These are phyloP conservation scores for Colletotrichum agaves DNA, from an alignment of 2,329 filamentous ascomycete genomes.

Conservation along the genomic window DNA sequence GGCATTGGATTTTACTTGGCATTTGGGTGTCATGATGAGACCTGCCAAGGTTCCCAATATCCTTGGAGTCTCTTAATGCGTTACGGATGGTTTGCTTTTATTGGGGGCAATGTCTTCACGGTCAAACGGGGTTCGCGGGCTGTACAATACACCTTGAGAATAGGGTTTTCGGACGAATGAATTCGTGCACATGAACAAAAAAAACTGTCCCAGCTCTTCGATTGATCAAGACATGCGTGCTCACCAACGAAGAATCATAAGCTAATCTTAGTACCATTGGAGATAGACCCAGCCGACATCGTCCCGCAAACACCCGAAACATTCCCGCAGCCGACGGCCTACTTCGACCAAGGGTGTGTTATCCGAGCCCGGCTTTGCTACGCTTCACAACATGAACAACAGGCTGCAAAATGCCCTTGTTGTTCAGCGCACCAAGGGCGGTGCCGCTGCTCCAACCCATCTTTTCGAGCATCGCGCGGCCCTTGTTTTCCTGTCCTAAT, in stretches of 20 bases:
- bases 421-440: slow-evolving; percentile 82
- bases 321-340: no score
- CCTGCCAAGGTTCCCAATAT: slow-evolving; percentile 56
- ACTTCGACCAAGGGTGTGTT: slow-evolving; percentile 33
- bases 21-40: slow-evolving; percentile 70
- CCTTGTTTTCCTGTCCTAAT: slow-evolving; percentile 83
- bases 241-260: no score
- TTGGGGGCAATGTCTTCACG: slow-evolving; percentile 77
- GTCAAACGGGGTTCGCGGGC: slow-evolving; percentile 75
- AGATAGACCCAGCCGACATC: no score
- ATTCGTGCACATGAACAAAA: slow-evolving; percentile 67
- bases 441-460: slow-evolving; percentile 96
- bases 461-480: slow-evolving; percentile 89
- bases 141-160: slow-evolving; percentile 78
- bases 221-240: no score
- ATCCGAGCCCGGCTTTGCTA: slow-evolving; percentile 85
- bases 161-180: slow-evolving; percentile 69
- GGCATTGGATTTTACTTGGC: slow-evolving; percentile 66
- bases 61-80: slow-evolving; percentile 74
- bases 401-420: slow-evolving; percentile 88
- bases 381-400: slow-evolving; percentile 90
- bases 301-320: no score
- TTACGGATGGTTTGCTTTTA: slow-evolving; percentile 76
- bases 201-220: neutral
- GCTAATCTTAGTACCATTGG: no score